Conservation (phyloP, 331 rosid species). For the Acacia concinna region DNA sequence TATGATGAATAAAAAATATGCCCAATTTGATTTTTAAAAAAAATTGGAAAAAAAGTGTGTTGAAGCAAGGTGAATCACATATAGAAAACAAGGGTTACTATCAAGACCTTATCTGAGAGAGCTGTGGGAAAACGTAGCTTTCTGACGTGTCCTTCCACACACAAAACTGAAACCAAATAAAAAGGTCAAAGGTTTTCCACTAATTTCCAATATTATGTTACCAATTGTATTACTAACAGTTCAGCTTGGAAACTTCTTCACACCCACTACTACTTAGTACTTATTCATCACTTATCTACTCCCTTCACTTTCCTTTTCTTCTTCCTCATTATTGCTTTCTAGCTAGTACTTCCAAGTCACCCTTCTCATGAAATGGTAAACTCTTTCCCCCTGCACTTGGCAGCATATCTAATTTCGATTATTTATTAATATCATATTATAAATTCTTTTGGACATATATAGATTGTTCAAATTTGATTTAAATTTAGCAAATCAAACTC, state of each 20-base stretch:
- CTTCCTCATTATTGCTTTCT: neutral
- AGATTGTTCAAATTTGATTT: too few relatives aligned
- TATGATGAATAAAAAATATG: neutral
- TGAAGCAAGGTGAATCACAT: neutral
- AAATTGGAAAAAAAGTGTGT: neutral
- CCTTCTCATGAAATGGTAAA: neutral
- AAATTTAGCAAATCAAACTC: neutral
- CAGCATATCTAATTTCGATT: neutral
- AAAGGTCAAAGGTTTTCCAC: neutral
- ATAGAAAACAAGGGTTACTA: neutral
- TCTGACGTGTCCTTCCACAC: neutral
- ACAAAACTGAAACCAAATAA: neutral
- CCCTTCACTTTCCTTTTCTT: neutral
- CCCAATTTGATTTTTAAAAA: neutral
- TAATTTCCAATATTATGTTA: neutral
- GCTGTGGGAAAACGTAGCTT: neutral
- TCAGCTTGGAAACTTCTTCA: neutral
- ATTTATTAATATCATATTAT: neutral
- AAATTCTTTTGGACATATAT: neutral
- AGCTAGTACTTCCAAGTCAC: neutral
- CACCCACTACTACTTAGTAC: neutral
- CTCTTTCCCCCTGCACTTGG: neutral
- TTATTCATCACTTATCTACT: neutral
- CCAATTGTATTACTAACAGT: neutral
- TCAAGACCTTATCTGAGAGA: neutral